These are phyloP conservation scores for Phytophthora megakarya DNA, from an alignment of 352 stramenopile species.

Conservation along the genomic window DNA sequence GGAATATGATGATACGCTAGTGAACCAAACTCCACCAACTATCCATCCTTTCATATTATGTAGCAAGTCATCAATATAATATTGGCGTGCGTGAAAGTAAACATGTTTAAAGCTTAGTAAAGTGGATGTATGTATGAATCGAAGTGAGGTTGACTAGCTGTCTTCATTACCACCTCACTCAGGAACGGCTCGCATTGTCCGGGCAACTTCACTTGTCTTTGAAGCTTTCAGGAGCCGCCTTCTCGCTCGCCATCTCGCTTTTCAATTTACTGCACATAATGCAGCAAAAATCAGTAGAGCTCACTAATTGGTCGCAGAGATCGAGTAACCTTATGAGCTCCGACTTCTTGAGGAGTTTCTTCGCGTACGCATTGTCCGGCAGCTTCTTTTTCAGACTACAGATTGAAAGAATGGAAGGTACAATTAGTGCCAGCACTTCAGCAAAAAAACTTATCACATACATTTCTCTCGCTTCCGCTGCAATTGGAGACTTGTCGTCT, in stretches of 20 bases:
- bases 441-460: not conserved
- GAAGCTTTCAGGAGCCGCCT: not conserved
- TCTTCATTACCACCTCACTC: not conserved
- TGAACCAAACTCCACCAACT: not conserved
- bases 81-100: not conserved
- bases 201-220: constrained; percentile 18
- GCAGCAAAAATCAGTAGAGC: not conserved
- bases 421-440: not conserved
- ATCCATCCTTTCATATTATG: no score
- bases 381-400: constrained; percentile 22
- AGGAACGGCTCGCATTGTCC: not conserved
- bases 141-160: not conserved
- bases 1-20: no score
- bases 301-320: no score
- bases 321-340: constrained; percentile 7
- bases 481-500: constrained; percentile 15
- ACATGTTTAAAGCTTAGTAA: not conserved
- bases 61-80: no score
- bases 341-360: constrained; percentile 24
- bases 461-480: constrained; percentile 24
- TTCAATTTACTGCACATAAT: not conserved
- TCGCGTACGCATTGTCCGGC: constrained; percentile 21
- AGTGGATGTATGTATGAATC: not conserved
- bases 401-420: not conserved
- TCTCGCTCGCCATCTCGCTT: not conserved